These are phyloP conservation scores for cucumber (Cucumis sativus) DNA, from an alignment of 306 rosid species.

Conservation along the genomic window Cucumber_9930_V3 NC_026658.2:4982001-4982500, in stretches of 20 bases:
- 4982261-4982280: conserved; percentile 51
- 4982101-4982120: conserved; percentile 60
- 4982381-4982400: conserved; percentile 83
- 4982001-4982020: neutral
- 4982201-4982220: conserved; percentile 80
- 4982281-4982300: conserved; percentile 61
- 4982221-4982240: conserved; percentile 58
- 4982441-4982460: conserved; percentile 55
- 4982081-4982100: conserved; percentile 68
- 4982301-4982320: conserved; percentile 47
- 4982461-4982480: conserved; percentile 54
- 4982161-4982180: neutral
- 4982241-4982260: conserved; percentile 79
- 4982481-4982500: conserved; percentile 50
- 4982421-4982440: conserved; percentile 69
- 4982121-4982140: conserved; percentile 17
- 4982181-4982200: conserved; percentile 68
- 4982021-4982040: neutral
- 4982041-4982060: conserved; percentile 69
- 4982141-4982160: neutral
- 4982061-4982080: conserved; percentile 82
- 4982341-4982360: conserved; percentile 62
- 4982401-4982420: conserved; percentile 66
- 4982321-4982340: conserved; percentile 49
- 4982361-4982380: conserved; percentile 63